Evolutionary conservation across 768 basidiomycete genomes (phyloP).

Genomic region (Mycena venus): DNA sequence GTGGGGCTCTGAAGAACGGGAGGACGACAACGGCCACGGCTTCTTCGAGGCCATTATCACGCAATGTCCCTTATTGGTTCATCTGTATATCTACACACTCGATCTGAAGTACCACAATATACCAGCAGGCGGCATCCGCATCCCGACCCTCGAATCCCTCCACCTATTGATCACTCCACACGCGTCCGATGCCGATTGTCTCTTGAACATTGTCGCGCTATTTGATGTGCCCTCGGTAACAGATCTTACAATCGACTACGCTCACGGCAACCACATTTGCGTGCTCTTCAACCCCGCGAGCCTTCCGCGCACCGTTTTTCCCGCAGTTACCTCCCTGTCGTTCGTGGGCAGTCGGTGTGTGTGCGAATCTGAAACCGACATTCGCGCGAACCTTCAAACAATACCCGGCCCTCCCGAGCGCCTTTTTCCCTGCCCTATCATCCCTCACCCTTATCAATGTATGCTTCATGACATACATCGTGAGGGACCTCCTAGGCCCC

Average conservation of each 20-base stretch:
- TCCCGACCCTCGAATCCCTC: neutral
- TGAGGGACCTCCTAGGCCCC: neutral
- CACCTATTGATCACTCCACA: neutral
- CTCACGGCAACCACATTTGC: conserved; percentile 7
- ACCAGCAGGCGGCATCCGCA: neutral
- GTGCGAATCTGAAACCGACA: no score
- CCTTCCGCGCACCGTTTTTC: neutral
- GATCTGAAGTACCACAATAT: neutral
- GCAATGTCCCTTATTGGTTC: neutral
- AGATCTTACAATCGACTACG: neutral
- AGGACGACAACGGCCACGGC: neutral
- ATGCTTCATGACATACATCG: neutral
- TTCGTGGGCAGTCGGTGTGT: neutral
- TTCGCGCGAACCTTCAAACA: no score
- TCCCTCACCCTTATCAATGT: neutral
- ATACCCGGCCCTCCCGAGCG: no score
- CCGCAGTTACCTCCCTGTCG: neutral
- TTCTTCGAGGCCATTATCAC: neutral
- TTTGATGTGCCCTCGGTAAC: neutral
- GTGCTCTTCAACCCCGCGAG: neutral
- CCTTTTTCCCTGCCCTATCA: conserved; percentile 7
- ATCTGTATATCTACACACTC: neutral
- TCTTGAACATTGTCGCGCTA: neutral
- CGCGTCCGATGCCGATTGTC: no score
- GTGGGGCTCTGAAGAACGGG: no score